Base-by-base conservation (phyloP, 108 stramenopile species). In the Nitzschia sp. region DNA sequence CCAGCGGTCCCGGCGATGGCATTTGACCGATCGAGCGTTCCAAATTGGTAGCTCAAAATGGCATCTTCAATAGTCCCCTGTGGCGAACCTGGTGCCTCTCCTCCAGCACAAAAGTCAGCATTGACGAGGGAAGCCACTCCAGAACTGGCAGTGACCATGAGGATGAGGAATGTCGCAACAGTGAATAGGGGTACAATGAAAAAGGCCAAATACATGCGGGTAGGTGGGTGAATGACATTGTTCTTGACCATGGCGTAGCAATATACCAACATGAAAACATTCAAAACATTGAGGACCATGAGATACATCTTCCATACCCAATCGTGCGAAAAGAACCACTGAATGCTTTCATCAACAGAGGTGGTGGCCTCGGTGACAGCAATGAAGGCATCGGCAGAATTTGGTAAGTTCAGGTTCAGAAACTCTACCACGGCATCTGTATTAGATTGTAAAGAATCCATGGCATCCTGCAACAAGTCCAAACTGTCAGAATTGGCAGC, bases 41-140 rank as follows among this genome's bases (percentile, higher is more conserved):
- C 70, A 55, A 41, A 41, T 54, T 63, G 57, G 25, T 37, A 55
- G 40, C 52, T 54, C 21, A 70, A n/a, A 24, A 76, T 70, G 14
- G 63, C 68, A 53, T 78, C 73, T 26, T 67, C 40, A 34, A 83
- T 65, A 11, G 77, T 78, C 11, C 77, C 82, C 51, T 62, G 52
- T 6, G 76, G 72, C 25, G 74, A 80, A 26, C 72, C 76, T 14
- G 42, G 21, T 17, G 10, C 46, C 2, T 53, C 53, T 6, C 78
- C 78, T 25, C 82, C 82, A 11, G 67, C 52, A 56, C 82, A 83
- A 71, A 83, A 83, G 41, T 83, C 82, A 0, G 79, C 68, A 75
- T 80, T 84, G 26, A 77, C 20, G 24, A 75, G n/a, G 8, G 66
- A 57, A 8, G 65, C 67, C 40, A 72, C 50, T 12, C 75, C 72